phyloP scores from a whole-genome alignment of 495 filamentous ascomycete genomes.

The Chaetomidium leptoderma region DNA sequence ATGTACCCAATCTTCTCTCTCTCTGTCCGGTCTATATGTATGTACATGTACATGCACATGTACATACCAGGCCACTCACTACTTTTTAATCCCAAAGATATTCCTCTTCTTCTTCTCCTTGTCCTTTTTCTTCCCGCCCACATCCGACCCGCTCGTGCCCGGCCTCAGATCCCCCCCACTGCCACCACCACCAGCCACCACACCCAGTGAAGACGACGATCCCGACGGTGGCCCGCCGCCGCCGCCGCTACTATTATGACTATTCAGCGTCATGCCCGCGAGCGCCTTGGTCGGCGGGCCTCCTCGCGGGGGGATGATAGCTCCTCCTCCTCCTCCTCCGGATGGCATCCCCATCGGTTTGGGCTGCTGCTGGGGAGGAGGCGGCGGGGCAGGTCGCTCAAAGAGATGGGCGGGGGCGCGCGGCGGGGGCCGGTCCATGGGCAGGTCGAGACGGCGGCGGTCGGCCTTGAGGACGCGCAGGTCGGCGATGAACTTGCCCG shows the following conservation, averaged over 20 bases:
- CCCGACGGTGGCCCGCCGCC: slow-evolving; percentile 6
- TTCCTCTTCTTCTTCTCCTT: slow-evolving; percentile 72
- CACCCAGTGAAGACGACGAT: slow-evolving; percentile 8
- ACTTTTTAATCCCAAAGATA: slow-evolving; percentile 69
- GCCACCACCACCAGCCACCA: too few species aligned
- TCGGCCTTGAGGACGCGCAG: slow-evolving; percentile 72
- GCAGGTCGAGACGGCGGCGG: slow-evolving; percentile 70
- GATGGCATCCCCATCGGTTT: slow-evolving; percentile 35
- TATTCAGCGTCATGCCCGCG: slow-evolving; percentile 29
- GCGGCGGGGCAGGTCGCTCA: slow-evolving; percentile 61
- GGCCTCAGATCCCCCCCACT: slow-evolving; percentile 23
- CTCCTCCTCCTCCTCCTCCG: slow-evolving; percentile 22
- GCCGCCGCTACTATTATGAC: too few species aligned
- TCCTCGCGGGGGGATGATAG: slow-evolving; percentile 24
- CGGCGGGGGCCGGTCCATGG: slow-evolving; percentile 72
- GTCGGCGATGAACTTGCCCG: slow-evolving; percentile 74
- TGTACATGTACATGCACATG: too few species aligned
- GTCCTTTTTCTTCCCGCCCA: slow-evolving; percentile 43
- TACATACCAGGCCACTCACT: background rate
- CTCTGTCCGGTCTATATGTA: too few species aligned
- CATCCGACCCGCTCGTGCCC: slow-evolving; percentile 25
- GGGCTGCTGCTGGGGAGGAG: slow-evolving; percentile 1
- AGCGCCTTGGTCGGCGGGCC: slow-evolving; percentile 29
- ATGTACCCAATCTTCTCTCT: too few species aligned
- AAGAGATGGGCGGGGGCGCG: slow-evolving; percentile 83